phyloP scores from a whole-genome alignment of 768 basidiomycete species.

The Leccinum imitatum region DNA sequence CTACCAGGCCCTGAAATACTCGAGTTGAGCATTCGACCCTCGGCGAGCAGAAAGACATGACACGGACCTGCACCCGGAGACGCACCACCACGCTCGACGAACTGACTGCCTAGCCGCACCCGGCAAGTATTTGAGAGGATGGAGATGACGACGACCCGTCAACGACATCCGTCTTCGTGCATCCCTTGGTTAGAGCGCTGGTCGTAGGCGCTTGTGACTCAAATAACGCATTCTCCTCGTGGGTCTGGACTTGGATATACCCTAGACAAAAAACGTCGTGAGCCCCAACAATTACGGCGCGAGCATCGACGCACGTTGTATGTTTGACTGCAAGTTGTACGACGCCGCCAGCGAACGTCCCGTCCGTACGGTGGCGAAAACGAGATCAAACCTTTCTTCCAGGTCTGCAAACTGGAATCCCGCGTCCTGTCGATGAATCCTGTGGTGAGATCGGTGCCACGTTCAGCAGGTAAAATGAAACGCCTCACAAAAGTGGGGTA shows the following conservation, averaged over 20 bases:
- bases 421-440: no score
- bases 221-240: slow-evolving; percentile 64
- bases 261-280: no score
- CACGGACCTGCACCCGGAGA: slow-evolving; percentile 52
- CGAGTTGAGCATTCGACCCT: no score
- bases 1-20: no score
- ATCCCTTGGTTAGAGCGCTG: slow-evolving; percentile 74
- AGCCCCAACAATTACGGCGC: no score
- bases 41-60: no score
- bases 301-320: slow-evolving; percentile 30
- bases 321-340: slow-evolving; percentile 83
- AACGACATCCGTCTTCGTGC: slow-evolving; percentile 64
- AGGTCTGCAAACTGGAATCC: slow-evolving; percentile 54
- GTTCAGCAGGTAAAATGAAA: background rate
- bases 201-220: slow-evolving; percentile 74
- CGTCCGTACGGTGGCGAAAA: slow-evolving; percentile 74
- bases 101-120: slow-evolving; percentile 78
- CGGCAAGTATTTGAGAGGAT: slow-evolving; percentile 58
- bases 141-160: slow-evolving; percentile 33
- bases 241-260: slow-evolving; percentile 68
- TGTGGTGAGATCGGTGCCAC: background rate
- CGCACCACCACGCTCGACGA: no score
- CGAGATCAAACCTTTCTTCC: slow-evolving; percentile 81
- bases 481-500: slow-evolving; percentile 34
- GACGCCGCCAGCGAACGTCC: slow-evolving; percentile 56